Evolutionary conservation across 2,329 filamentous ascomycete genomes (phyloP).

Genomic region (Paecilomyces sp.): DNA sequence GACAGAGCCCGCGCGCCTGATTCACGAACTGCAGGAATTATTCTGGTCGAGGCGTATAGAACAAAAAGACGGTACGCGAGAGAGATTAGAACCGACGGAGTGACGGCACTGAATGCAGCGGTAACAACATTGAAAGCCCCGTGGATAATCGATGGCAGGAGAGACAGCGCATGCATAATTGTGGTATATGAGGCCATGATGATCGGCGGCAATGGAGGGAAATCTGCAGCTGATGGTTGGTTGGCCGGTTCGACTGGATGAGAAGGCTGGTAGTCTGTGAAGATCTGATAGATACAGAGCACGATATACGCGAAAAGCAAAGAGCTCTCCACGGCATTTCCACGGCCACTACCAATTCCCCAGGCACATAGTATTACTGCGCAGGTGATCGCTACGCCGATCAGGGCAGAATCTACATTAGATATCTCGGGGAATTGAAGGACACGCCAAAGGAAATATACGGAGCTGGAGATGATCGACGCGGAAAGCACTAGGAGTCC

Average conservation of each 20-base stretch:
- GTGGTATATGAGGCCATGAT: conserved; percentile 99
- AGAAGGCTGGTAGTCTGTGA: conserved; percentile 92
- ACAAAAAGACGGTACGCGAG: conserved; percentile 90
- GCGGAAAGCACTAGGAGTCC: conserved; percentile 79
- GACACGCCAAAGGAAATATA: conserved; percentile 95
- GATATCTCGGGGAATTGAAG: conserved; percentile 88
- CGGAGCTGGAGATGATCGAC: conserved; percentile 83
- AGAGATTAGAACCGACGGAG: conserved; percentile 90
- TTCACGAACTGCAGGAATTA: conserved; percentile 88
- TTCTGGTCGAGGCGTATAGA: conserved; percentile 89
- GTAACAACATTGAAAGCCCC: conserved; percentile 80
- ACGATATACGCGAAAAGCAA: conserved; percentile 94
- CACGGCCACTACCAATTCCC: conserved; percentile 87
- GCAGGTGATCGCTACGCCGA: conserved; percentile 86
- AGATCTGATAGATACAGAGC: conserved; percentile 98
- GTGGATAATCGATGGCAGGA: conserved; percentile 74
- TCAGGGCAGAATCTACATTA: conserved; percentile 85
- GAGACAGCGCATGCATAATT: conserved; percentile 72
- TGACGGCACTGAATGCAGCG: conserved; percentile 90
- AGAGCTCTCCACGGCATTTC: conserved; percentile 92
- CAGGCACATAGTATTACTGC: conserved; percentile 88
- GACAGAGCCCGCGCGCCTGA: conserved; percentile 75
- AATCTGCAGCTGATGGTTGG: conserved; percentile 53
- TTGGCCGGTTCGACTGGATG: conserved; percentile 50
- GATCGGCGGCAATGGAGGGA: conserved; percentile 91